Evolutionary conservation across 2,329 filamentous ascomycete species (phyloP).

Genomic region (Pyrenophora graminea): DNA sequence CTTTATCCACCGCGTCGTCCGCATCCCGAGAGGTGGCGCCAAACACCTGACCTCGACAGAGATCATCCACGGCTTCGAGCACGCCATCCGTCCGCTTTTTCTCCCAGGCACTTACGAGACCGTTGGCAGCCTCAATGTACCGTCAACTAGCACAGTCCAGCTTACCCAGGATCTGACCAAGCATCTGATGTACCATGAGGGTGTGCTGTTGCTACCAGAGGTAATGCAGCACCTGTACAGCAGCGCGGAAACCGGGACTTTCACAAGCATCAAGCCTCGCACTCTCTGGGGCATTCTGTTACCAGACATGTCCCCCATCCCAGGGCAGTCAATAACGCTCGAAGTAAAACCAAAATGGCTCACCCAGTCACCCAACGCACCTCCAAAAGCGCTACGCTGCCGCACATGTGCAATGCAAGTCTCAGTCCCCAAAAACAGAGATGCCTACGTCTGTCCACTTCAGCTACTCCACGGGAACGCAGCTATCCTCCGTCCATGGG

Average conservation of each 20-base stretch:
- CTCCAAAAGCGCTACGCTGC: constrained; percentile 46
- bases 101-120: constrained; percentile 6
- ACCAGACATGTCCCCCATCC: constrained; percentile 35
- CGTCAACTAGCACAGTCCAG: constrained; percentile 5
- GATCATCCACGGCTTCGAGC: constrained; percentile 34
- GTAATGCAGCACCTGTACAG: constrained; percentile 19
- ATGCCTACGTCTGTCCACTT: constrained; percentile 48
- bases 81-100: constrained; percentile 37
- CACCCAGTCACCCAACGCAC: constrained; percentile 52
- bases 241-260: constrained; percentile 11
- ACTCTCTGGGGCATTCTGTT: constrained; percentile 34
- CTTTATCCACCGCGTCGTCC: constrained; percentile 31
- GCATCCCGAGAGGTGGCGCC: constrained; percentile 35
- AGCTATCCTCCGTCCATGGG: constrained; percentile 18
- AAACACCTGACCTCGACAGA: constrained; percentile 33
- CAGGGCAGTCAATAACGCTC: constrained; percentile 32
- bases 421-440: constrained; percentile 26
- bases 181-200: constrained; percentile 28
- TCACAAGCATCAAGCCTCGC: neutral
- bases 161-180: constrained; percentile 13
- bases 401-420: constrained; percentile 54
- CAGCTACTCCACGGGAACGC: constrained; percentile 41
- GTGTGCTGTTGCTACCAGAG: constrained; percentile 17
- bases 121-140: constrained; percentile 1
- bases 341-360: constrained; percentile 58